phyloP scores from a whole-genome alignment of 1,139 yeast genomes.

The Blastobotrys aristatus region DNA sequence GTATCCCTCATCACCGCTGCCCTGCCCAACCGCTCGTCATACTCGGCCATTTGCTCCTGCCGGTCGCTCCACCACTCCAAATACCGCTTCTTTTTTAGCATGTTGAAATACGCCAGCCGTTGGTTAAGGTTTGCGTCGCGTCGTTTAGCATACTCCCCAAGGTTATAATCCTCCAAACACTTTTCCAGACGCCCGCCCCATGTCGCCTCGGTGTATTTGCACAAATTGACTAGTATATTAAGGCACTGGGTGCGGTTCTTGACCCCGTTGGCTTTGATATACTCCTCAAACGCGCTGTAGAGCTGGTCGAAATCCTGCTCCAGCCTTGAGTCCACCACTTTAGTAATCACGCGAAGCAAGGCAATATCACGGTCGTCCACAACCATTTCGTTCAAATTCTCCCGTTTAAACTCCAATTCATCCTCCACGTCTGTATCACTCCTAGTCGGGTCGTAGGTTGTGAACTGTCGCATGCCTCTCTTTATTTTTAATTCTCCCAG shows the following conservation, averaged over 20 bases:
- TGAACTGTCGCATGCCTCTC: constrained; percentile 15
- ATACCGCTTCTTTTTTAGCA: not conserved
- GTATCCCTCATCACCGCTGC: constrained; percentile 6
- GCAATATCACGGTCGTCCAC: constrained; percentile 19
- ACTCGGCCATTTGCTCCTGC: not conserved
- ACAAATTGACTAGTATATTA: constrained; percentile 20
- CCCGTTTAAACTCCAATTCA: constrained; percentile 3
- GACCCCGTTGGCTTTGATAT: constrained; percentile 21
- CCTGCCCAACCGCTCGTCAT: not conserved
- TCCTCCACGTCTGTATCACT: constrained; percentile 11
- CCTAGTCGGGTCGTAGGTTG: constrained; percentile 16
- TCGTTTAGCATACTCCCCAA: constrained; percentile 12
- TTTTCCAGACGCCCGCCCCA: constrained; percentile 22
- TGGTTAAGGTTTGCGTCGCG: constrained; percentile 8
- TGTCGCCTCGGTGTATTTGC: constrained; percentile 18
- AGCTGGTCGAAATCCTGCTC: constrained; percentile 23
- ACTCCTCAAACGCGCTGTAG: constrained; percentile 24
- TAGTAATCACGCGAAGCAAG: constrained; percentile 22
- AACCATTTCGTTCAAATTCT: not conserved
- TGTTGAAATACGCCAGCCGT: constrained; percentile 1
- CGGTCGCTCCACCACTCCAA: constrained; percentile 4
- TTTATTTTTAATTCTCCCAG: too few species aligned
- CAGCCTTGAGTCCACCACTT: constrained; percentile 21
- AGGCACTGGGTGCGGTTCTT: constrained; percentile 19
- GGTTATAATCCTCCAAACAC: constrained; percentile 19